Evolutionary conservation across 495 filamentous ascomycete species (phyloP), one percentile per base, ranked within the genome.

Genomic region (Chaetomium tenue): DNA sequence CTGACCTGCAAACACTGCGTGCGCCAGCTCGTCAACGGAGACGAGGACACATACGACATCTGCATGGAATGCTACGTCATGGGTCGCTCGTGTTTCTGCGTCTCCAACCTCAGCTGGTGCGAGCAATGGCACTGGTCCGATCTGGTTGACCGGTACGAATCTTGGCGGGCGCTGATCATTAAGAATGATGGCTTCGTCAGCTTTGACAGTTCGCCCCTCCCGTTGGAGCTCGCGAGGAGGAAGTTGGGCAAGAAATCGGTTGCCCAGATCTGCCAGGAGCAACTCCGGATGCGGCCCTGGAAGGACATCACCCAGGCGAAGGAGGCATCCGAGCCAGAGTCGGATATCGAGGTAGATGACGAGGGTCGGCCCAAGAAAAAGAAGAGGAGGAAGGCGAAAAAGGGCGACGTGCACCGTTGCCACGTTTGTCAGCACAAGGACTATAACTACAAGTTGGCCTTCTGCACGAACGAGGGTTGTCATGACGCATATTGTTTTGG

Each of bases 31-130:
- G 77, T 80, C 37, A 78, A 79, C 57, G 89, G 84, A 20, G 85
- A 85, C 5, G 84, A 91, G 57, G 89, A 93, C 63, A 85, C 88
- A 0, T 98, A 97, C 71, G 94, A 98, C 70, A 84, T 98, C 15
- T 98, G 94, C 72, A 91, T 98, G 87, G 93, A 98, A 50, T 98
- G 94, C 72, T 98, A 93, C 67, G 88, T 86, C 18, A 93, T 97
- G 86, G 94, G 94, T 40, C 87, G 94, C 55, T 95, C 91, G 66
- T 98, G 94, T 72, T 81, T 79, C 9, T 98, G 94, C 68, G 82
- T 94, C 40, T 94, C 92, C 7, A 87, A 85, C 12, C 83, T 94
- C 30, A 88, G 84, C 59, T 98, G 93, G 93, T 89, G 91, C 28
- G 92, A 98, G 70, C 94, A 98, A 73, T 96, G 92, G 77, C 76